Percentiles rank a stretch among this genome's conserved stretches.
Evolutionary conservation across 306 rosid species (phyloP).

Genomic region (Dryas octopetala): DNA sequence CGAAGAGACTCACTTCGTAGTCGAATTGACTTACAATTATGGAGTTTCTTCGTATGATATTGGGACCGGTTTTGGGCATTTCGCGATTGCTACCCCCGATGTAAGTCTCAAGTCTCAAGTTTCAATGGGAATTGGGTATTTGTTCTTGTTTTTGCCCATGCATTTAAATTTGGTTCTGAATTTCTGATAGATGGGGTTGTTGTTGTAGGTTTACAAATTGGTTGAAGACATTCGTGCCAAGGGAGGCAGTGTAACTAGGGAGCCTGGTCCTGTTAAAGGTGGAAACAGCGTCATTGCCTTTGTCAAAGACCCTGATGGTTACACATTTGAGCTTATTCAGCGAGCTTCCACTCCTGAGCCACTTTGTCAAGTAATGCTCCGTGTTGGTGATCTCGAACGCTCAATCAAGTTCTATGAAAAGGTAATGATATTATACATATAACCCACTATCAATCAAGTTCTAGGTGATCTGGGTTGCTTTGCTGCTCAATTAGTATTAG

Average conservation of each 20-base stretch:
- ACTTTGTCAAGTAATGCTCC: slow-evolving; percentile 93
- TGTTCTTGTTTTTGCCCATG: not conserved
- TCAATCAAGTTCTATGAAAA: slow-evolving; percentile 86
- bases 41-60: slow-evolving; percentile 84
- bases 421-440: slow-evolving; percentile 36
- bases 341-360: slow-evolving; percentile 81
- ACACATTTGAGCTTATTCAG: slow-evolving; percentile 76
- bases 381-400: slow-evolving; percentile 90
- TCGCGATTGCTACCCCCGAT: slow-evolving; percentile 81
- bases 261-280: slow-evolving; percentile 92
- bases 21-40: slow-evolving; percentile 89
- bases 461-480: not conserved
- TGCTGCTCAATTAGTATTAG: not conserved
- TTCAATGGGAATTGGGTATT: not conserved
- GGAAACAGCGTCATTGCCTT: slow-evolving; percentile 70
- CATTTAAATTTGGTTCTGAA: not conserved
- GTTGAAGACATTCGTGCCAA: slow-evolving; percentile 69
- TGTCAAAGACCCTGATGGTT: slow-evolving; percentile 97
- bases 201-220: slow-evolving; percentile 64
- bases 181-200: not conserved
- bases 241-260: slow-evolving; percentile 80
- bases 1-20: slow-evolving; percentile 71
- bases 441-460: too few relatives aligned
- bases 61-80: slow-evolving; percentile 94
- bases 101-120: slow-evolving; percentile 40